Evolutionary conservation across 306 rosid genomes (phyloP).

Genomic region (Quercus aquifolioides): DNA sequence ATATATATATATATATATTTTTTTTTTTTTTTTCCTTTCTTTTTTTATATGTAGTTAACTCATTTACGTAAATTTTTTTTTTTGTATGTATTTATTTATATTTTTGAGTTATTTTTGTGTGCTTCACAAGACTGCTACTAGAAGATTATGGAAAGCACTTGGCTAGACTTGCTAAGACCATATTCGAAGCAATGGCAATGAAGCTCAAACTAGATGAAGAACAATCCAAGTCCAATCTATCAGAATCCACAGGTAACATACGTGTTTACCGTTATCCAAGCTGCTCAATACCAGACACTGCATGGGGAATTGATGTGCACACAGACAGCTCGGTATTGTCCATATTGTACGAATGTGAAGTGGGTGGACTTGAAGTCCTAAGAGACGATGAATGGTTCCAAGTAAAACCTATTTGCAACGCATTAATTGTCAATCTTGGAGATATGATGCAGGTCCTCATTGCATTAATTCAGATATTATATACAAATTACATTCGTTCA

Average conservation of each 20-base stretch:
- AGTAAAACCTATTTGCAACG: slow-evolving; percentile 46
- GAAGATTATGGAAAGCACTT: slow-evolving; percentile 55
- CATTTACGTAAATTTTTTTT: background rate
- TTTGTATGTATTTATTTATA: too few relatives aligned
- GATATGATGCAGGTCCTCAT: slow-evolving; percentile 63
- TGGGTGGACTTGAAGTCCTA: slow-evolving; percentile 60
- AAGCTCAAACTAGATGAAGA: slow-evolving; percentile 35
- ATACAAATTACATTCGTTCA: background rate
- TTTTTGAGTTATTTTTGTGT: background rate
- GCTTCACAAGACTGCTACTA: slow-evolving; percentile 33
- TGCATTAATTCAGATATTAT: background rate
- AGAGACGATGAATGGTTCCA: slow-evolving; percentile 49
- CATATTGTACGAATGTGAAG: slow-evolving; percentile 42
- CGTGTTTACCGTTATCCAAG: slow-evolving; percentile 70
- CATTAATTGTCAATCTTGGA: slow-evolving; percentile 55
- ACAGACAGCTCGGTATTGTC: slow-evolving; percentile 67
- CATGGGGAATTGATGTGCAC: slow-evolving; percentile 61
- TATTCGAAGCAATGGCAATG: slow-evolving; percentile 43
- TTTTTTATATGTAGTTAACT: too few relatives aligned
- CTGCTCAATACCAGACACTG: slow-evolving; percentile 3
- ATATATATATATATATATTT: too few relatives aligned
- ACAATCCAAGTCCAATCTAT: slow-evolving; percentile 21
- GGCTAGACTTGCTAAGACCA: slow-evolving; percentile 33
- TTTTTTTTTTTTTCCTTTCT: too few relatives aligned
- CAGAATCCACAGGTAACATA: slow-evolving; percentile 42